These are phyloP conservation scores for Nicotiana undulata DNA, from an alignment of 257 asterid genomes.

Conservation along the genomic window DNA sequence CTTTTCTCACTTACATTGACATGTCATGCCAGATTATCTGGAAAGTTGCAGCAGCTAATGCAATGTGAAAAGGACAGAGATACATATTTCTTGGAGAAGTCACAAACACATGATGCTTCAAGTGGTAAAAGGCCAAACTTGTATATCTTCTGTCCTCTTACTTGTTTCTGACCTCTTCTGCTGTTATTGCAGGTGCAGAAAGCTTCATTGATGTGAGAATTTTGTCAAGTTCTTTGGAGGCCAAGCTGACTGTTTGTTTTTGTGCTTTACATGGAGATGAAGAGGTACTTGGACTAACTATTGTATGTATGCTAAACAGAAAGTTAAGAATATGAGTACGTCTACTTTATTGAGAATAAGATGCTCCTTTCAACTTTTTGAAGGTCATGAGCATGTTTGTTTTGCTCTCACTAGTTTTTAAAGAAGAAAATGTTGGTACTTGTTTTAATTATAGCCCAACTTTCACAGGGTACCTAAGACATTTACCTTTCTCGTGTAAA, in stretches of 20 bases:
- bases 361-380: neutral
- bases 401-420: neutral
- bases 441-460: neutral
- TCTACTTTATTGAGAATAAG: neutral
- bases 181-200: constrained; percentile 35
- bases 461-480: neutral
- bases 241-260: constrained; percentile 72
- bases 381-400: neutral
- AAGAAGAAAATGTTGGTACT: neutral
- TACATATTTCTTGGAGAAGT: constrained; percentile 32
- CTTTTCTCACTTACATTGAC: neutral
- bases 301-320: neutral
- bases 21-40: constrained; percentile 39
- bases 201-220: constrained; percentile 51
- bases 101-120: constrained; percentile 19
- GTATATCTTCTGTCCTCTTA: constrained; percentile 7
- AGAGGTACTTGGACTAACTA: constrained; percentile 33
- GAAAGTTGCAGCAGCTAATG: constrained; percentile 60
- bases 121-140: constrained; percentile 34
- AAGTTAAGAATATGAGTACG: neutral
- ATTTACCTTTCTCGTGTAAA: neutral
- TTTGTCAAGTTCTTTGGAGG: constrained; percentile 70
- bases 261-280: constrained; percentile 41
- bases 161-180: constrained; percentile 4
- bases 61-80: constrained; percentile 67